Evolutionary conservation across 192 early-diverging fungal genomes (phyloP), one percentile per base, ranked within the genome.

Genomic region (Umbelopsis sp.): DNA sequence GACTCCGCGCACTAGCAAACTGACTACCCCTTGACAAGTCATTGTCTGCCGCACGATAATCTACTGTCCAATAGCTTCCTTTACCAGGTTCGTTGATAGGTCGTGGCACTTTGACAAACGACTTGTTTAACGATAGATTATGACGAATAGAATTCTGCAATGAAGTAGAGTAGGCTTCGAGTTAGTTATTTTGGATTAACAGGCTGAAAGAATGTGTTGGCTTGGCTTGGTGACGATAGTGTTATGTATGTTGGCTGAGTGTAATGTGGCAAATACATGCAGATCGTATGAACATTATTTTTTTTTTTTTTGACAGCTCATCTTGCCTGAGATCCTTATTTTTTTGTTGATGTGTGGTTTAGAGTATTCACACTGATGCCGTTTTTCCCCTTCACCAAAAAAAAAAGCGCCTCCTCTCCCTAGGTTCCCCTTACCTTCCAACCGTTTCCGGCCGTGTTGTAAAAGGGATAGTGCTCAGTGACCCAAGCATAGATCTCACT

Each of bases 11-110:
- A 21, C 51, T 59, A 24, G 68, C 44, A 52, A 56, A 59, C 16
- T 52, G 38, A 5, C 34, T 50, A 62, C 56, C 56, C 56, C 56
- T 62, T 62, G 56, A 62, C 31, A 65, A 24, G 25, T 80, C 79
- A 11, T 56, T 62, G 16, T 77, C 75, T 22, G 75, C 76, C 24
- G 80, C 80, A 50, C 75, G 76, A 25, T 81, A 77, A 69, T 94
- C 91, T 16, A 94, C 87, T 0, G 89, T 91, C 92, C 92, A 94
- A 67, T 92, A 94, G 25, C 91, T 89, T 29, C 92, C 92, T 81
- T 94, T 94, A 22, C 92, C 92, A 17, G 92, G 92, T 72, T 94
- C 92, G 73, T 91, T 92, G 65, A 91, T 86, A 11, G 91, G 88
- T 21, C 93, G 84, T 20, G 91, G 84, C 5, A 94, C 88, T 51